These are phyloP conservation scores for Trifolium subterraneum DNA, from an alignment of 306 rosid species.

Conservation along the genomic window DNA sequence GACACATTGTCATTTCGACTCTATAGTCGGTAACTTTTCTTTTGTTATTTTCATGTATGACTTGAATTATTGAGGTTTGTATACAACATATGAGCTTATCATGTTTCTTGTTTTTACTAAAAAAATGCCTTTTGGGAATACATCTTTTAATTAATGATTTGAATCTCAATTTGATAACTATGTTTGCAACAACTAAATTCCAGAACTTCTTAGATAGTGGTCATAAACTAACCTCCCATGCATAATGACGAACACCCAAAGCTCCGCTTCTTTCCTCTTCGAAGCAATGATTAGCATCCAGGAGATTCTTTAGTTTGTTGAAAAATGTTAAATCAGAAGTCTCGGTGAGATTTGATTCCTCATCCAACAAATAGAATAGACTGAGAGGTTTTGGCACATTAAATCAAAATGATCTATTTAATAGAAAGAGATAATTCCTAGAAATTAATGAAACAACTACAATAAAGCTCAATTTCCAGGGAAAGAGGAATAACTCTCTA, in stretches of 20 bases:
- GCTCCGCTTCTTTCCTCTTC: slow-evolving; percentile 81
- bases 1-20: not conserved
- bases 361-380: slow-evolving; percentile 81
- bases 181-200: slow-evolving; percentile 16
- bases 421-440: slow-evolving; percentile 7
- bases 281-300: slow-evolving; percentile 66
- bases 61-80: not conserved
- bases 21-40: not conserved
- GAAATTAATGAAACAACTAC: slow-evolving; percentile 20
- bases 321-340: slow-evolving; percentile 86
- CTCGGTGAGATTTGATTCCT: slow-evolving; percentile 76
- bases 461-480: slow-evolving; percentile 8
- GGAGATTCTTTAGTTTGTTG: slow-evolving; percentile 74
- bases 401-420: not conserved
- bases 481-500: slow-evolving; percentile 17
- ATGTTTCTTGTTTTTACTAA: not conserved
- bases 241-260: slow-evolving; percentile 76
- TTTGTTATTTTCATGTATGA: not conserved
- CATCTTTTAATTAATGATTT: too few relatives aligned
- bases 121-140: not conserved
- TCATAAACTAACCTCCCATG: slow-evolving; percentile 88
- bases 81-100: not conserved
- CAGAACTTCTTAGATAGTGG: slow-evolving; percentile 36
- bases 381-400: slow-evolving; percentile 76
- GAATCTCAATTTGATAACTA: not conserved